Evolutionary conservation across 2,329 filamentous ascomycete species (phyloP).

Genomic region (Thyridium curvatum): DNA sequence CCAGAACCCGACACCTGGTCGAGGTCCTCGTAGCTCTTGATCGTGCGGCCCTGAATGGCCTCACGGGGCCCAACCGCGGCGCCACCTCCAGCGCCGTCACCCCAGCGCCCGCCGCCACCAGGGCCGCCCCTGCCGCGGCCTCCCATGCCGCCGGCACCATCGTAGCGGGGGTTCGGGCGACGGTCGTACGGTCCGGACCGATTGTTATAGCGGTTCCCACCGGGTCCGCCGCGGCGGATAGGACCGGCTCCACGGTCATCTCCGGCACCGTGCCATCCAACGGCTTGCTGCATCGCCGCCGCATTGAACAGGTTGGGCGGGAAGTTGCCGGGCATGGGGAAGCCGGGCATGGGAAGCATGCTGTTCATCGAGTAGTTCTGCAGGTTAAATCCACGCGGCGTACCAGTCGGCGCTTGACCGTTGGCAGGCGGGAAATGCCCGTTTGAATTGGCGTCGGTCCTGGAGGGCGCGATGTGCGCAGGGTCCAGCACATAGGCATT

Average conservation of each 20-base stretch:
- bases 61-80: slow-evolving; percentile 80
- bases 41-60: slow-evolving; percentile 82
- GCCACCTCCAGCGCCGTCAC: slow-evolving; percentile 66
- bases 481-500: slow-evolving; percentile 94
- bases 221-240: slow-evolving; percentile 57
- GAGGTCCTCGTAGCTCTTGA: slow-evolving; percentile 96
- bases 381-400: slow-evolving; percentile 86
- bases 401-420: slow-evolving; percentile 71
- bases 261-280: neutral
- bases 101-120: slow-evolving; percentile 53
- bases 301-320: slow-evolving; percentile 33
- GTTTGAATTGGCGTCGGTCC: slow-evolving; percentile 91
- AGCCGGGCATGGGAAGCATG: slow-evolving; percentile 54
- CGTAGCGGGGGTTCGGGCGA: slow-evolving; percentile 49
- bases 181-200: slow-evolving; percentile 71
- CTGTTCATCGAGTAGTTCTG: slow-evolving; percentile 60
- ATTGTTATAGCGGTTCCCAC: slow-evolving; percentile 48
- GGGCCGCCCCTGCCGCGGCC: slow-evolving; percentile 32
- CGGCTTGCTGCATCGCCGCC: too few relatives aligned
- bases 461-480: slow-evolving; percentile 85
- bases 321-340: slow-evolving; percentile 36
- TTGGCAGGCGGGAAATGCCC: slow-evolving; percentile 85
- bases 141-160: slow-evolving; percentile 42
- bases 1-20: slow-evolving; percentile 75
- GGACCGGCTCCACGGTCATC: slow-evolving; percentile 55